Evolutionary conservation across 495 filamentous ascomycete genomes (phyloP).

Genomic region (Xylaria scruposa): DNA sequence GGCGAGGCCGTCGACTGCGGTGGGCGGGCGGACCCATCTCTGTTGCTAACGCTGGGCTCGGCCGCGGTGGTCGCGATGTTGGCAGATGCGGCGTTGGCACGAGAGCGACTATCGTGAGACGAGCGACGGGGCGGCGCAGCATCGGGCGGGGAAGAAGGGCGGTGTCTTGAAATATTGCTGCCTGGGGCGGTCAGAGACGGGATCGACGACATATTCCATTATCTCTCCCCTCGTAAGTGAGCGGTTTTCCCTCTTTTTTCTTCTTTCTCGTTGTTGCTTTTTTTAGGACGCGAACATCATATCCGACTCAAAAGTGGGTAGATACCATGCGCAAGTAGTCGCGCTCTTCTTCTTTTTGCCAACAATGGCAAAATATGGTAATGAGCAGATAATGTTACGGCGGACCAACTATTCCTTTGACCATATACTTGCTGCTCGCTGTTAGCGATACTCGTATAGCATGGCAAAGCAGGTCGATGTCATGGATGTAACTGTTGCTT

Average conservation of each 20-base stretch:
- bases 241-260: neutral
- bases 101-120: slow-evolving; percentile 4
- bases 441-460: neutral
- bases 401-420: neutral
- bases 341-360: neutral
- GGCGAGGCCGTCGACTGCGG: slow-evolving; percentile 9
- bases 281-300: neutral
- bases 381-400: neutral
- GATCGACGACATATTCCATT: slow-evolving; percentile 28
- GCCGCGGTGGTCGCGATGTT: neutral
- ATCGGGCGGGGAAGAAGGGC: neutral
- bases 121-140: neutral
- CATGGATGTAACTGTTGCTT: slow-evolving; percentile 22
- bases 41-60: neutral
- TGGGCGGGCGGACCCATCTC: neutral
- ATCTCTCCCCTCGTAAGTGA: neutral
- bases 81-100: slow-evolving; percentile 15
- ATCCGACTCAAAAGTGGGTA: neutral
- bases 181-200: slow-evolving; percentile 15
- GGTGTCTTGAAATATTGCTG: slow-evolving; percentile 16
- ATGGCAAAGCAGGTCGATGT: slow-evolving; percentile 13
- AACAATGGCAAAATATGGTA: neutral
- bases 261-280: neutral
- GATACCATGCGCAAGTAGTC: neutral
- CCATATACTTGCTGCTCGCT: neutral